phyloP scores from a whole-genome alignment of 306 rosid species.

The Cajanus cajan region DNA sequence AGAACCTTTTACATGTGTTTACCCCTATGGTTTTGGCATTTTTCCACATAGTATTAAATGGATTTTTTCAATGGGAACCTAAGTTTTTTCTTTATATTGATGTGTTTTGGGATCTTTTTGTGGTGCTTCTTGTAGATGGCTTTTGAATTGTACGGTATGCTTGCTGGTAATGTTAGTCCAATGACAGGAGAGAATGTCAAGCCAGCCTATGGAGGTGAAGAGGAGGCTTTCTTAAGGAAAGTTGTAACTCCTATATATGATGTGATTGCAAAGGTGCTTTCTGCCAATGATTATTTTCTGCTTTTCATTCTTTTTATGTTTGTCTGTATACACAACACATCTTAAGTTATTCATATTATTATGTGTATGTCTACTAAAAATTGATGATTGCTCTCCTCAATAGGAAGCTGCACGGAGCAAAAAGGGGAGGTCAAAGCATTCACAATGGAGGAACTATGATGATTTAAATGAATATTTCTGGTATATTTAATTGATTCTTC shows the following conservation, averaged over 20 bases:
- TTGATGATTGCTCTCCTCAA: slow-evolving; percentile 27
- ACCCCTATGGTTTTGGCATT: slow-evolving; percentile 1
- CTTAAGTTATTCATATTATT: slow-evolving; percentile 14
- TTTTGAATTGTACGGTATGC: slow-evolving; percentile 96
- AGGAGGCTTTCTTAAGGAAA: slow-evolving; percentile 82
- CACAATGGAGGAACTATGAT: slow-evolving; percentile 99
- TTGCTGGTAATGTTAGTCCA: slow-evolving; percentile 98
- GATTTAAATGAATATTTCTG: slow-evolving; percentile 96
- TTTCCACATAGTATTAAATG: background rate
- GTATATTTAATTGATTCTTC: slow-evolving; percentile 40
- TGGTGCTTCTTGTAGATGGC: slow-evolving; percentile 73
- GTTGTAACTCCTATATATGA: slow-evolving; percentile 92
- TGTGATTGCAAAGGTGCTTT: slow-evolving; percentile 85
- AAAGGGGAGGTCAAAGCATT: slow-evolving; percentile 91
- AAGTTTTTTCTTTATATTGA: slow-evolving; percentile 11
- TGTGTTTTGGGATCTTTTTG: slow-evolving; percentile 19
- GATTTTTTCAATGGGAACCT: background rate
- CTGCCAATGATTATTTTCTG: slow-evolving; percentile 14
- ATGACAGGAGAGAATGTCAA: slow-evolving; percentile 96
- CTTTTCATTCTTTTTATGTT: background rate
- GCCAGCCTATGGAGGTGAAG: slow-evolving; percentile 99
- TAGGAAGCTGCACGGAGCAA: slow-evolving; percentile 86
- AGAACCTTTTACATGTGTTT: background rate
- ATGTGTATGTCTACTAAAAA: background rate
- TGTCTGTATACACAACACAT: background rate